Conservation (phyloP, 805 yeast genomes). For the Zygoascus tannicola region DNA sequence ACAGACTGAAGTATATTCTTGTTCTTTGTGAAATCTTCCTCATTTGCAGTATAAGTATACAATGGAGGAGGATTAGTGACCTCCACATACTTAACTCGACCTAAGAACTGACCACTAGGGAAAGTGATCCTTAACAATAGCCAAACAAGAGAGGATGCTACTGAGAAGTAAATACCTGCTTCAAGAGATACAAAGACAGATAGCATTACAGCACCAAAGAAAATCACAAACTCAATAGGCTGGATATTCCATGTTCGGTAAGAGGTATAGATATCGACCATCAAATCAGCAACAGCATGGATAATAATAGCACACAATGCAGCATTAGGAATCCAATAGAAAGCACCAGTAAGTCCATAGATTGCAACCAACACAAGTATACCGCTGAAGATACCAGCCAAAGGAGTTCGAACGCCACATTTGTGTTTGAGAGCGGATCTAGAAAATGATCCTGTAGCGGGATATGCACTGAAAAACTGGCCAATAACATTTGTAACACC, state of each 20-base stretch:
- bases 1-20: not conserved
- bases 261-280: constrained; percentile 41
- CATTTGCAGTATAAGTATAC: not conserved
- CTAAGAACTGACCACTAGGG: constrained; percentile 78
- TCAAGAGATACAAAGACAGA: constrained; percentile 76
- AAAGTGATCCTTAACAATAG: constrained; percentile 65
- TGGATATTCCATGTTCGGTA: constrained; percentile 60
- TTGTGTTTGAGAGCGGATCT: constrained; percentile 91
- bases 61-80: constrained; percentile 45
- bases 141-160: constrained; percentile 71
- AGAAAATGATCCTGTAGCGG: constrained; percentile 92
- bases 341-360: constrained; percentile 73
- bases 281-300: constrained; percentile 83
- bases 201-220: constrained; percentile 60
- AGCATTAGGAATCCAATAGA: constrained; percentile 86
- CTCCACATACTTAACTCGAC: constrained; percentile 63
- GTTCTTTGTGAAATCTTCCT: not conserved
- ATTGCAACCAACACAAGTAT: constrained; percentile 79
- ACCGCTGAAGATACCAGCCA: constrained; percentile 88
- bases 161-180: constrained; percentile 83
- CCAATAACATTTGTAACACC: constrained; percentile 88
- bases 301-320: constrained; percentile 80
- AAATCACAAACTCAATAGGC: constrained; percentile 68
- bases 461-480: constrained; percentile 87
- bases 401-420: constrained; percentile 91